Percentiles rank a stretch among this genome's conserved stretches.
Evolutionary conservation across 805 yeast species (phyloP).

Genomic region (Spathaspora arborariae): DNA sequence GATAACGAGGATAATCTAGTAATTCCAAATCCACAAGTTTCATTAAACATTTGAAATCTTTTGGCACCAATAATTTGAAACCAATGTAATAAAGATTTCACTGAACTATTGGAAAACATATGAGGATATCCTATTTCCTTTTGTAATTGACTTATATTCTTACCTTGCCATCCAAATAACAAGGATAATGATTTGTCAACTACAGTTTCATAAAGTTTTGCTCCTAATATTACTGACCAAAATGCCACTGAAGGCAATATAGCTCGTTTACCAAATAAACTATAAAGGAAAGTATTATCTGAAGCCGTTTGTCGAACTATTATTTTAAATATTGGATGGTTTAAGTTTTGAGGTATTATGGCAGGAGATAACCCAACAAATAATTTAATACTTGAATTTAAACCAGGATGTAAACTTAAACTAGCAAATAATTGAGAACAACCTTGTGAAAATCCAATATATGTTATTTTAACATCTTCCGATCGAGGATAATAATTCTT

Average conservation of each 20-base stretch:
- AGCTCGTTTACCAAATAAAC: conserved; percentile 26
- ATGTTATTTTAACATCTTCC: conserved; percentile 16
- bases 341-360: conserved; percentile 21
- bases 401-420: conserved; percentile 21
- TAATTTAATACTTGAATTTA: conserved; percentile 17
- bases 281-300: conserved; percentile 20
- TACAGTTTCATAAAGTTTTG: conserved; percentile 17
- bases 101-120: conserved; percentile 27
- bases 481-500: conserved; percentile 13
- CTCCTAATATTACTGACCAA: conserved; percentile 23
- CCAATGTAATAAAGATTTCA: conserved; percentile 28
- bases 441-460: conserved; percentile 30
- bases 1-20: conserved; percentile 18
- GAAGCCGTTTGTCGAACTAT: conserved; percentile 24
- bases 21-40: conserved; percentile 21
- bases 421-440: conserved; percentile 31
- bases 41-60: conserved; percentile 31
- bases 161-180: conserved; percentile 26
- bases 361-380: conserved; percentile 31
- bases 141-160: conserved; percentile 19
- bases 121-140: conserved; percentile 26
- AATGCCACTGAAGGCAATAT: conserved; percentile 26
- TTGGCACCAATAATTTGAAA: conserved; percentile 26
- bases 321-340: conserved; percentile 20
- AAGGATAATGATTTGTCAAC: conserved; percentile 21